Percentiles rank a stretch among this genome's conserved stretches.
Evolutionary conservation across 2,329 filamentous ascomycete genomes (phyloP).

Genomic region (Teratosphaeria nubilosa): DNA sequence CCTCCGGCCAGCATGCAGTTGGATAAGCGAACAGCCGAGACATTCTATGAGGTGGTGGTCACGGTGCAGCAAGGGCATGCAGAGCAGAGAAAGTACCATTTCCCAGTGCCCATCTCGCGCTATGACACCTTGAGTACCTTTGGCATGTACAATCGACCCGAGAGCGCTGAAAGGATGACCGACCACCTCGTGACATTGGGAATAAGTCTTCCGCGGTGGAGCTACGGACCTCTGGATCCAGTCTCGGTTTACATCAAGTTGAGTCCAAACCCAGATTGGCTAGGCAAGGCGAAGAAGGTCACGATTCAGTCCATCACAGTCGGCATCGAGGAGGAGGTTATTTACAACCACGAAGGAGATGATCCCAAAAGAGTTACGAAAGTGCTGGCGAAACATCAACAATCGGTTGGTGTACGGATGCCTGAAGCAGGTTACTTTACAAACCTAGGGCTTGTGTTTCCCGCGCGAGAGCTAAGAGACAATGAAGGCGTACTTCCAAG

Average conservation of each 20-base stretch:
- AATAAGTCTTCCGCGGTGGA: slow-evolving; percentile 89
- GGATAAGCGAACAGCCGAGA: slow-evolving; percentile 88
- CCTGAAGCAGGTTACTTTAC: slow-evolving; percentile 88
- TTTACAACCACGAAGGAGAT: slow-evolving; percentile 96
- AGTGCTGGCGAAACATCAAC: slow-evolving; percentile 72
- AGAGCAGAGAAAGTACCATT: slow-evolving; percentile 80
- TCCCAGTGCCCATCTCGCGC: slow-evolving; percentile 79
- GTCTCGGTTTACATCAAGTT: slow-evolving; percentile 95
- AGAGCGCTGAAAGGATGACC: slow-evolving; percentile 72
- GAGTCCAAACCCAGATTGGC: slow-evolving; percentile 83
- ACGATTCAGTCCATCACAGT: slow-evolving; percentile 92
- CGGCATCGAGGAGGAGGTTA: slow-evolving; percentile 91
- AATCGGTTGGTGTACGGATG: slow-evolving; percentile 71
- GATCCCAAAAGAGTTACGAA: slow-evolving; percentile 87
- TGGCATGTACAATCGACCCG: slow-evolving; percentile 97
- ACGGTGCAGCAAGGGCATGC: slow-evolving; percentile 84
- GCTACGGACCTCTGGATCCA: slow-evolving; percentile 88
- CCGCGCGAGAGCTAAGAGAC: slow-evolving; percentile 78
- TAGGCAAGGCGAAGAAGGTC: slow-evolving; percentile 80
- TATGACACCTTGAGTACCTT: slow-evolving; percentile 98
- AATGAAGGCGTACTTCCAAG: slow-evolving; percentile 77
- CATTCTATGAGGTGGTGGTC: slow-evolving; percentile 92
- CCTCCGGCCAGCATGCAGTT: slow-evolving; percentile 87
- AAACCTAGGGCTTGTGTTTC: slow-evolving; percentile 83
- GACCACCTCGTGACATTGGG: slow-evolving; percentile 88